phyloP scores from a whole-genome alignment of 164 flowering plant species.

The Umbellularia californica region DNA sequence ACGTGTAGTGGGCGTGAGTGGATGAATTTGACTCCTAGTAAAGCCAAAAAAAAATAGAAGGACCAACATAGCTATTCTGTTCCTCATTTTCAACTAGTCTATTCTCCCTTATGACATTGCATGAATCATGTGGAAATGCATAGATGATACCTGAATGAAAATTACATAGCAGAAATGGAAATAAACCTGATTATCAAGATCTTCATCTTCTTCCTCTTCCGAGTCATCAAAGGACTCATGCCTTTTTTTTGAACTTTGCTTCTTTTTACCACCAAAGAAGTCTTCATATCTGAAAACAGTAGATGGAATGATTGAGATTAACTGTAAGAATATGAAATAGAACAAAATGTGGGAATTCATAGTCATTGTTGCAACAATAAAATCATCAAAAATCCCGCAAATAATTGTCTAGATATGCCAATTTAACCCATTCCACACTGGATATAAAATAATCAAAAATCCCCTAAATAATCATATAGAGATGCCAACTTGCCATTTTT shows the following conservation, averaged over 20 bases:
- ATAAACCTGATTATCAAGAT: constrained; percentile 22
- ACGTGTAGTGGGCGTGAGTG: no score
- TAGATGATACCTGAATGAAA: not conserved
- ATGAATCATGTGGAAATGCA: not conserved
- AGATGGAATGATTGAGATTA: not conserved
- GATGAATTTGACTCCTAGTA: no score
- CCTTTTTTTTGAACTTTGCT: constrained; percentile 31
- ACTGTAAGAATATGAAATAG: not conserved
- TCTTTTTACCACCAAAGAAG: constrained; percentile 57
- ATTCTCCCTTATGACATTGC: not conserved
- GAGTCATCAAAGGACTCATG: constrained; percentile 24
- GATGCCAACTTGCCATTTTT: no score
- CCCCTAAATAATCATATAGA: no score
- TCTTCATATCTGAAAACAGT: constrained; percentile 61
- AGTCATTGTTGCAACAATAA: not conserved
- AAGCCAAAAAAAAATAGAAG: no score
- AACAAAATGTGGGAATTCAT: not conserved
- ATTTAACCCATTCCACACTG: no score
- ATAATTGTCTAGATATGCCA: no score
- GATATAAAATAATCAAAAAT: no score
- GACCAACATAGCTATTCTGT: not conserved
- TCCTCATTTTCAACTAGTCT: not conserved
- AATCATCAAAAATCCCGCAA: not conserved
- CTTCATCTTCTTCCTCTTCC: constrained; percentile 31
- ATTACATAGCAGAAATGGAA: not conserved